Evolutionary conservation across 108 stramenopile species (phyloP).

Genomic region (Bacterosira constricta): DNA sequence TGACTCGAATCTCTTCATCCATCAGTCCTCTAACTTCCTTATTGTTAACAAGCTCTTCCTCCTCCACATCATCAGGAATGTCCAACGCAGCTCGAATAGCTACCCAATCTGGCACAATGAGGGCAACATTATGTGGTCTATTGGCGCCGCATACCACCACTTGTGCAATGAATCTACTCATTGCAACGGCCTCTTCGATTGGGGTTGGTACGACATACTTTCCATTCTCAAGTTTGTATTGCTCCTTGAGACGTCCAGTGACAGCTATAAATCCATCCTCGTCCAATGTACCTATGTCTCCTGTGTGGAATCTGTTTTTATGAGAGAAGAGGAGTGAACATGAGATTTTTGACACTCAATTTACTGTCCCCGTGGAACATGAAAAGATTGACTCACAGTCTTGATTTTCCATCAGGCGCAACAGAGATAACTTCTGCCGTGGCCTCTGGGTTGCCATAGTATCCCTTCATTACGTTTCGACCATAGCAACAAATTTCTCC

Average conservation of each 20-base stretch:
- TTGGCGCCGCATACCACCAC: constrained; percentile 94
- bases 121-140: constrained; percentile 87
- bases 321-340: neutral
- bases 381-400: constrained; percentile 62
- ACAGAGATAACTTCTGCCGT: constrained; percentile 90
- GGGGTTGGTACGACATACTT: constrained; percentile 96
- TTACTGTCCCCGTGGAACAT: neutral
- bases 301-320: constrained; percentile 81
- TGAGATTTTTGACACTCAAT: neutral
- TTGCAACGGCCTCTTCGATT: constrained; percentile 89
- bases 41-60: constrained; percentile 80
- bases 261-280: constrained; percentile 74
- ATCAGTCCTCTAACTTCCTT: constrained; percentile 77
- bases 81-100: constrained; percentile 70
- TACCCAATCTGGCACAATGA: constrained; percentile 92
- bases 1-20: constrained; percentile 71
- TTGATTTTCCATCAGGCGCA: constrained; percentile 81
- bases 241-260: constrained; percentile 89
- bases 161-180: constrained; percentile 90
- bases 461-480: constrained; percentile 94
- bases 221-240: constrained; percentile 98
- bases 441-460: constrained; percentile 90
- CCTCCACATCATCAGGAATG: constrained; percentile 55
- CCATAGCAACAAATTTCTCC: constrained; percentile 93
- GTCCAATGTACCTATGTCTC: constrained; percentile 80